Evolutionary conservation across 2,329 filamentous ascomycete species (phyloP).

Genomic region (Coleophoma eucalyptorum): DNA sequence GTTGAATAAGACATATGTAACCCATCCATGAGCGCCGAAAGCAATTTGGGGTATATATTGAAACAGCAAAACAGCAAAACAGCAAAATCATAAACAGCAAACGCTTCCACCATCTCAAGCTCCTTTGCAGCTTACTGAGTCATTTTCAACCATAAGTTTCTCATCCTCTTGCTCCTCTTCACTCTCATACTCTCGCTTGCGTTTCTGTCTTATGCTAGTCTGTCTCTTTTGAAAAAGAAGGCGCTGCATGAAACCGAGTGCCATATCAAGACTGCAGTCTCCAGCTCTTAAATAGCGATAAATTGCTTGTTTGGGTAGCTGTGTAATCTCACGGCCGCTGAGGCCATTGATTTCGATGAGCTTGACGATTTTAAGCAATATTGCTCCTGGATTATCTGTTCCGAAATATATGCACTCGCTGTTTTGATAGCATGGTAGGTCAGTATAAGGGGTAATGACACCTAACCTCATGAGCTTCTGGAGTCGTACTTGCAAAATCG

Average conservation of each 20-base stretch:
- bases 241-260: constrained; percentile 13
- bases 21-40: too few species aligned
- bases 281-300: constrained; percentile 16
- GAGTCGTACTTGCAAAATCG: constrained; percentile 20
- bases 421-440: constrained; percentile 15
- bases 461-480: constrained; percentile 15
- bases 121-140: background rate
- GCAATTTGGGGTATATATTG: too few species aligned
- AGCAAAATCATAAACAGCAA: background rate
- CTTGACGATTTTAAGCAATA: constrained; percentile 14
- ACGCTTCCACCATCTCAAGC: background rate
- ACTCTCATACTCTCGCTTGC: background rate
- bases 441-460: constrained; percentile 12
- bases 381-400: constrained; percentile 6
- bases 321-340: constrained; percentile 20
- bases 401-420: constrained; percentile 7
- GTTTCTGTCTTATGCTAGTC: background rate
- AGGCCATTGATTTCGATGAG: constrained; percentile 10
- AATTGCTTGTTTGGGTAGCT: constrained; percentile 20
- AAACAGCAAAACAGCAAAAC: background rate
- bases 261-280: constrained; percentile 16
- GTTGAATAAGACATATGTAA: too few species aligned
- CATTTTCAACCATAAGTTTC: background rate
- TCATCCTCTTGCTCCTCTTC: background rate
- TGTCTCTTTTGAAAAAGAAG: constrained; percentile 4